phyloP scores from a whole-genome alignment of 768 basidiomycete genomes.

The Mycena belliarum region DNA sequence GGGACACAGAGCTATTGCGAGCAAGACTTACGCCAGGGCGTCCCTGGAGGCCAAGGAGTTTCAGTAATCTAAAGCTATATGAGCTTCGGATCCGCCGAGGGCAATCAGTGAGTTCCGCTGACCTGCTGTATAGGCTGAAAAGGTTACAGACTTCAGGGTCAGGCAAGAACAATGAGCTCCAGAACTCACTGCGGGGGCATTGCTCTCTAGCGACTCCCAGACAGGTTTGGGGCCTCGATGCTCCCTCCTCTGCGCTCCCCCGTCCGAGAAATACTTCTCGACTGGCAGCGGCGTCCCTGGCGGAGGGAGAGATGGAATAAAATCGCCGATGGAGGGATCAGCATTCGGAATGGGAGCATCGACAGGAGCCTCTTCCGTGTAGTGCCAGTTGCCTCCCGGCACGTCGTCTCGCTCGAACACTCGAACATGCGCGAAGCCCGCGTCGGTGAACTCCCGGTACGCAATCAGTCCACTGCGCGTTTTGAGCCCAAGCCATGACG shows the following conservation, averaged over 20 bases:
- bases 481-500: background rate
- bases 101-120: background rate
- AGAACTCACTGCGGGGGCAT: conserved; percentile 23
- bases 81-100: too few species aligned
- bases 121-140: conserved; percentile 24
- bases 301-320: conserved; percentile 37
- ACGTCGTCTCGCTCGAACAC: conserved; percentile 33
- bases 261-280: conserved; percentile 10
- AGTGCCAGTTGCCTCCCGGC: conserved; percentile 46
- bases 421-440: conserved; percentile 31
- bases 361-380: conserved; percentile 38
- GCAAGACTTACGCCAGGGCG: conserved; percentile 32
- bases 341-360: conserved; percentile 39
- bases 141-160: background rate
- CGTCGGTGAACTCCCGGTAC: conserved; percentile 36
- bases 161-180: background rate
- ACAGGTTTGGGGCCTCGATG: conserved; percentile 12
- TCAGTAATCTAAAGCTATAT: conserved; percentile 30
- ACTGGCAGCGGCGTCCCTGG: conserved; percentile 30
- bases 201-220: conserved; percentile 25
- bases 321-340: conserved; percentile 35
- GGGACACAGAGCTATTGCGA: background rate
- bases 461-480: conserved; percentile 37
- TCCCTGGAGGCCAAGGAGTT: conserved; percentile 33
- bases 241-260: conserved; percentile 18